Conservation (phyloP, 352 stramenopile species). For the Phytophthora megakarya region DNA sequence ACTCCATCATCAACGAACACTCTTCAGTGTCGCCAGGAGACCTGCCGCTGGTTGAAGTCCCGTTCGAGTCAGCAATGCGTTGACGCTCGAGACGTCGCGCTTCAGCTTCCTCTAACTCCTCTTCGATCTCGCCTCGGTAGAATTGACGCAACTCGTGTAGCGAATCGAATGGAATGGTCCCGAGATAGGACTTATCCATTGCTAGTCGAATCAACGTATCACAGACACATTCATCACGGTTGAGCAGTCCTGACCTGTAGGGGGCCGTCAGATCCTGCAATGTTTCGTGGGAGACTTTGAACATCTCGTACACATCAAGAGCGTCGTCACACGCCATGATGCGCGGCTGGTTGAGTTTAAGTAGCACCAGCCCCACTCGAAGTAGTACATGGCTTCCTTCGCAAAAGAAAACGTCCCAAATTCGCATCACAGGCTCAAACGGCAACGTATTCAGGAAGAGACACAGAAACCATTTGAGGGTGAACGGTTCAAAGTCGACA, state of each 20-base stretch:
- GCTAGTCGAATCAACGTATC: constrained; percentile 79
- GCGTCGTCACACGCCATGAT: constrained; percentile 78
- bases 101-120: constrained; percentile 52
- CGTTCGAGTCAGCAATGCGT: constrained; percentile 17
- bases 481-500: constrained; percentile 89
- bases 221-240: constrained; percentile 84
- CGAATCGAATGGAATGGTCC: constrained; percentile 72
- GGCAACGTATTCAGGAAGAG: constrained; percentile 92
- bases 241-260: constrained; percentile 58
- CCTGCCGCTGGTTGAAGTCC: constrained; percentile 30
- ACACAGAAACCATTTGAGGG: constrained; percentile 93
- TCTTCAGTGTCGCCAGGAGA: constrained; percentile 31
- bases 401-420: constrained; percentile 92
- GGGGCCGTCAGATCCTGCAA: constrained; percentile 63
- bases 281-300: constrained; percentile 73
- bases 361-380: constrained; percentile 77
- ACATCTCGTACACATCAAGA: constrained; percentile 85
- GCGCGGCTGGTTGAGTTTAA: constrained; percentile 78
- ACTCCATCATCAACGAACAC: constrained; percentile 57
- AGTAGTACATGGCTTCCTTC: constrained; percentile 90
- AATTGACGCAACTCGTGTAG: constrained; percentile 74
- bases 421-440: constrained; percentile 86
- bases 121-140: constrained; percentile 65
- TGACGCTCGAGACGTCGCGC: constrained; percentile 31
- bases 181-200: constrained; percentile 86